Percentiles rank a stretch among this genome's conserved stretches.
These are phyloP conservation scores for Botryosphaeria dothidea DNA, from an alignment of 2,329 filamentous ascomycete species.

Conservation along the genomic window DNA sequence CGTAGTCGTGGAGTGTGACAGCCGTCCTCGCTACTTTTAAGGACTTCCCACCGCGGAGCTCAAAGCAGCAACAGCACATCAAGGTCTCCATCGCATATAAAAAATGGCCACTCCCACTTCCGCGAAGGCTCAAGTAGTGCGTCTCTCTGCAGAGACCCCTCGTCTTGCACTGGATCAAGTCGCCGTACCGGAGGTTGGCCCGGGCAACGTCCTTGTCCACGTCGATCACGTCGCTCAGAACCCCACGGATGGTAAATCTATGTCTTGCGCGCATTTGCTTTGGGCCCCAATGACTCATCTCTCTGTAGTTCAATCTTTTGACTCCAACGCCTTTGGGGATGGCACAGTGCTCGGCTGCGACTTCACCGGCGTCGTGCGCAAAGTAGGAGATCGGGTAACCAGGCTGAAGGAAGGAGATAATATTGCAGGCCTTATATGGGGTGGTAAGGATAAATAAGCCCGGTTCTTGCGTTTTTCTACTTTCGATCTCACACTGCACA, in stretches of 20 bases:
- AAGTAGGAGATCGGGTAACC: constrained; percentile 34
- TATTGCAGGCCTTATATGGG: constrained; percentile 36
- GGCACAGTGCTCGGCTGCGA: constrained; percentile 41
- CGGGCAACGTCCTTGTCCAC: constrained; percentile 22
- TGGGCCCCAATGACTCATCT: not conserved
- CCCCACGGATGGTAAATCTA: constrained; percentile 27
- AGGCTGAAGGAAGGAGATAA: constrained; percentile 26
- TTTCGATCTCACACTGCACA: not conserved
- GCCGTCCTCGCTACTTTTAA: not conserved
- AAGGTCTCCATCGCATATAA: not conserved
- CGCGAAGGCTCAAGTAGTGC: not conserved
- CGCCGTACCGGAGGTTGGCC: not conserved
- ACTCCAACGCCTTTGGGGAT: constrained; percentile 38
- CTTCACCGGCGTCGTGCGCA: constrained; percentile 39
- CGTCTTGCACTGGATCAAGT: not conserved
- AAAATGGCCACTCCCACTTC: not conserved
- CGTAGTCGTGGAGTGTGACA: not conserved
- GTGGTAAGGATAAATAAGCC: constrained; percentile 29
- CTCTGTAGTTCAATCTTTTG: constrained; percentile 25
- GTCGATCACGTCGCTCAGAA: constrained; percentile 25
- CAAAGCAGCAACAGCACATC: not conserved
- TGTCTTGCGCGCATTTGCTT: no score
- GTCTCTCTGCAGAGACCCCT: not conserved
- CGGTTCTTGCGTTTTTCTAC: no score
- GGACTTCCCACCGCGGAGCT: not conserved